These are phyloP conservation scores for Cicer pinnatifidum DNA, from an alignment of 306 rosid species.

Conservation along the genomic window DNA sequence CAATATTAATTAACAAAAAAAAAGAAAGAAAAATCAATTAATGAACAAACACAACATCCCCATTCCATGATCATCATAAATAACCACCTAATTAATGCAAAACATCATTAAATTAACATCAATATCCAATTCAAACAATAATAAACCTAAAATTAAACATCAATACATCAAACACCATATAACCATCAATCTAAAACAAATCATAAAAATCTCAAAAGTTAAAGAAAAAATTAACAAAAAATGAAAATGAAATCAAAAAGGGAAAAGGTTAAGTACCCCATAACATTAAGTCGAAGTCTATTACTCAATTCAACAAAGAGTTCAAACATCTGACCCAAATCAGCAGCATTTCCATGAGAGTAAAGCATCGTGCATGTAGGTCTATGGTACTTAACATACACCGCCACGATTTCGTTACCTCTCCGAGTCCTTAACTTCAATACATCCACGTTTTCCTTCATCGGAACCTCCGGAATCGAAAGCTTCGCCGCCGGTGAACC, in stretches of 20 bases:
- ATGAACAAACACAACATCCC: slow-evolving; percentile 27
- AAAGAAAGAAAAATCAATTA: slow-evolving; percentile 28
- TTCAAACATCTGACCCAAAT: slow-evolving; percentile 95
- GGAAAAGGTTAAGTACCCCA: slow-evolving; percentile 52
- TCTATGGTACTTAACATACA: slow-evolving; percentile 79
- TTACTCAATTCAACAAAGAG: slow-evolving; percentile 82
- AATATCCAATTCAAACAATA: not conserved
- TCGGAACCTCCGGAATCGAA: slow-evolving; percentile 74
- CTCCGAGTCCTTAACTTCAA: slow-evolving; percentile 71
- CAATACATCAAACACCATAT: not conserved
- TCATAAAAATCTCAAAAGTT: not conserved
- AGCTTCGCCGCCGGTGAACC: slow-evolving; percentile 41
- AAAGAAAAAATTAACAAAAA: not conserved
- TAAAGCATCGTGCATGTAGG: slow-evolving; percentile 81
- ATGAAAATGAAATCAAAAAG: not conserved
- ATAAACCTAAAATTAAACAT: not conserved
- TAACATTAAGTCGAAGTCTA: slow-evolving; percentile 81
- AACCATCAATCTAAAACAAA: slow-evolving; percentile 22
- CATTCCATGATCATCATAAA: slow-evolving; percentile 24
- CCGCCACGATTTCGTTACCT: slow-evolving; percentile 81
- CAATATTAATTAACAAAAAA: not conserved
- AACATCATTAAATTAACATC: slow-evolving; percentile 9
- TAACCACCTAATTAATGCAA: slow-evolving; percentile 26
- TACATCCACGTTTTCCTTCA: slow-evolving; percentile 82
- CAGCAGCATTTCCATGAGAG: slow-evolving; percentile 95